A percentile compares a stretch with the other conserved stretches of the same genome.
Evolutionary conservation across 345 rosid genomes (phyloP).

Genomic region (Populus euphratica): DNA sequence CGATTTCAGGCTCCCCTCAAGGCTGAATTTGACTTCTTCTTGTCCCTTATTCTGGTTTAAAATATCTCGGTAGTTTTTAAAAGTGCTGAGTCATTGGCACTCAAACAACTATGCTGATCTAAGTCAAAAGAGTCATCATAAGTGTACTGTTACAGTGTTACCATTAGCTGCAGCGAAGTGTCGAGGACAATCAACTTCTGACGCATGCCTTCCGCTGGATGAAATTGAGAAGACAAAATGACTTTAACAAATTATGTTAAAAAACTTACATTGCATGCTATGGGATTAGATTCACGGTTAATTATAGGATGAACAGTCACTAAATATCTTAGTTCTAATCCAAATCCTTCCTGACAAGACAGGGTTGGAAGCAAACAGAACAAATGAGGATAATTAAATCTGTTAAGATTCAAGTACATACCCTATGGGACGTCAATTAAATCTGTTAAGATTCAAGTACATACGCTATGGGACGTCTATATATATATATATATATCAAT

Average conservation of each 20-base stretch:
- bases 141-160: constrained; percentile 26
- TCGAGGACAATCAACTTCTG: constrained; percentile 65
- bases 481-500: not conserved
- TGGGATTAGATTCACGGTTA: not conserved
- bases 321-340: not conserved
- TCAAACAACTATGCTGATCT: constrained; percentile 2
- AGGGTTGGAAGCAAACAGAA: not conserved
- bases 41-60: constrained; percentile 62
- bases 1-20: constrained; percentile 57
- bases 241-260: not conserved
- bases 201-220: constrained; percentile 68
- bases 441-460: not conserved
- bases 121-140: constrained; percentile 14
- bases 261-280: not conserved
- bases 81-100: constrained; percentile 13
- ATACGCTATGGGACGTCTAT: not conserved
- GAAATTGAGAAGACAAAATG: constrained; percentile 12
- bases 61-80: constrained; percentile 22
- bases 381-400: not conserved
- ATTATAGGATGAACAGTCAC: not conserved
- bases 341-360: not conserved
- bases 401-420: not conserved
- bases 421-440: not conserved
- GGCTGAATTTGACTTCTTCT: constrained; percentile 52
- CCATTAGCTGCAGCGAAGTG: constrained; percentile 60